A percentile compares a stretch with the other conserved stretches of the same genome.
Evolutionary conservation across 768 basidiomycete species (phyloP).

Genomic region (Boletus tomentosulus): DNA sequence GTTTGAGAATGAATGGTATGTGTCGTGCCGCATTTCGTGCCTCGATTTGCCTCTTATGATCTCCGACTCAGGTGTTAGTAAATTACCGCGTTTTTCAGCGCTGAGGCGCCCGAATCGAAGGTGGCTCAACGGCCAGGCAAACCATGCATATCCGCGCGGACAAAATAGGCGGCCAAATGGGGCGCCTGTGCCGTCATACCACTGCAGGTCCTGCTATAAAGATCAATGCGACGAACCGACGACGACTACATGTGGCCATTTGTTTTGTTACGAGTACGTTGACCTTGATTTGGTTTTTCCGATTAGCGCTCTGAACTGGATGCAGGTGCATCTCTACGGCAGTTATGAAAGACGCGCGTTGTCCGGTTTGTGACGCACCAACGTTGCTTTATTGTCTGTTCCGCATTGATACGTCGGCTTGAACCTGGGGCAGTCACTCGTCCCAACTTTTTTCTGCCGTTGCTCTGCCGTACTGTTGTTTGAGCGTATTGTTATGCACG

Average conservation of each 20-base stretch:
- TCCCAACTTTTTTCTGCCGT: no score
- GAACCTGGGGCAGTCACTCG: neutral
- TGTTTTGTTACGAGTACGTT: conserved; percentile 50
- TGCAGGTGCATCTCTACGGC: conserved; percentile 51
- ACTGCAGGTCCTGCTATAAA: conserved; percentile 48
- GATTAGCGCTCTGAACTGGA: conserved; percentile 1
- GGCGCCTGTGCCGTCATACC: conserved; percentile 23
- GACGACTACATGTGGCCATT: conserved; percentile 60
- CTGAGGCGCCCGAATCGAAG: conserved; percentile 21
- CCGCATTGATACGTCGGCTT: conserved; percentile 40
- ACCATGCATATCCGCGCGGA: neutral
- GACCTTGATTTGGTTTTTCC: neutral
- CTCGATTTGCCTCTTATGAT: neutral
- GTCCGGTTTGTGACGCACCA: conserved; percentile 51
- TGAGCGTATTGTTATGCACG: neutral
- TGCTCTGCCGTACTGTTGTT: neutral
- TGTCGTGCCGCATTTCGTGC: neutral
- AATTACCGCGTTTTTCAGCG: conserved; percentile 29
- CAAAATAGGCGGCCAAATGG: conserved; percentile 10
- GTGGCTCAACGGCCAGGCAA: conserved; percentile 12
- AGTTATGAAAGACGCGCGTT: conserved; percentile 43
- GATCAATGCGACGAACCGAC: conserved; percentile 52
- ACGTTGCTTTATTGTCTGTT: conserved; percentile 55
- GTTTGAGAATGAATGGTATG: conserved; percentile 21
- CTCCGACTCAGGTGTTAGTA: conserved; percentile 22